Evolutionary conservation across 805 yeast species (phyloP).

Genomic region (Schwanniomyces pseudopolymorphus): DNA sequence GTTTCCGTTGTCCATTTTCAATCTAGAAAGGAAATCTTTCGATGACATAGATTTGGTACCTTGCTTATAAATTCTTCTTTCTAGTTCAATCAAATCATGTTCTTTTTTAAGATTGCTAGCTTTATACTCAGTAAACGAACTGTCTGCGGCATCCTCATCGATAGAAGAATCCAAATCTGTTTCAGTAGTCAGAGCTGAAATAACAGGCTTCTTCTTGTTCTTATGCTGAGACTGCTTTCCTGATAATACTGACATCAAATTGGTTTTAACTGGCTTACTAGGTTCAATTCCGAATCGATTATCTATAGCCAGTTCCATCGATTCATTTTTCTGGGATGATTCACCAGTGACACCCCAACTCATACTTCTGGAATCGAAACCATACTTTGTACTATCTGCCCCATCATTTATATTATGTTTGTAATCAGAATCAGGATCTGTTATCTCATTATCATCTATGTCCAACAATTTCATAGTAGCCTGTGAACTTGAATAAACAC

Average conservation of each 20-base stretch:
- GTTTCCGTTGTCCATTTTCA: background rate
- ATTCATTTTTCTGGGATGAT: background rate
- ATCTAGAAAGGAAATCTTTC: conserved; percentile 14
- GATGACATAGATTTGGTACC: conserved; percentile 17
- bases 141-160: background rate
- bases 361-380: background rate
- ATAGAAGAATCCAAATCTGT: background rate
- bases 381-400: background rate
- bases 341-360: background rate
- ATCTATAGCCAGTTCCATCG: background rate
- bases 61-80: conserved; percentile 17
- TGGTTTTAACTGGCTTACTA: background rate
- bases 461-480: background rate
- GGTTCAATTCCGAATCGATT: background rate
- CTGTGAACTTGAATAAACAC: conserved; percentile 1
- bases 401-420: background rate
- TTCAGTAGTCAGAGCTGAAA: background rate
- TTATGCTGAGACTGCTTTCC: conserved; percentile 13
- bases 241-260: conserved; percentile 14
- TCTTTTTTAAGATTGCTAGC: conserved; percentile 14
- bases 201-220: background rate
- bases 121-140: conserved; percentile 8
- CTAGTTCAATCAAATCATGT: conserved; percentile 20
- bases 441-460: conserved; percentile 10
- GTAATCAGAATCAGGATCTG: conserved; percentile 8